Evolutionary conservation across 495 filamentous ascomycete species (phyloP).

Genomic region (Delitschia confertaspora): DNA sequence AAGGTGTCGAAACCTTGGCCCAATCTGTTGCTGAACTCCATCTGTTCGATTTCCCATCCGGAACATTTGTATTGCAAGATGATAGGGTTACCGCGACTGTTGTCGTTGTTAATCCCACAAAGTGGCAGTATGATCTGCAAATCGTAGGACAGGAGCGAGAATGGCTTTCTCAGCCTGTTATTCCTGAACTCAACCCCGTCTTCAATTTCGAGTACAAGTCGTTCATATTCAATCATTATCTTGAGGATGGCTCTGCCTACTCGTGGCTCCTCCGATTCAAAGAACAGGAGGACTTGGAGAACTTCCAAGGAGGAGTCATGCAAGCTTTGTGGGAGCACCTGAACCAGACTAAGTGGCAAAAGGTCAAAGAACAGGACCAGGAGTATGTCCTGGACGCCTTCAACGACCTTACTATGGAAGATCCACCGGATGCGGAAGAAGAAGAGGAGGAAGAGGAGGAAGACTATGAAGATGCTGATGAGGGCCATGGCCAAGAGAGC

Average conservation of each 20-base stretch:
- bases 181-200: conserved; percentile 90
- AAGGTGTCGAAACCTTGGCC: conserved; percentile 60
- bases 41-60: conserved; percentile 79
- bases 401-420: conserved; percentile 89
- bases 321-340: conserved; percentile 94
- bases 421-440: conserved; percentile 54
- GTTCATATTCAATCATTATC: conserved; percentile 97
- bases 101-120: conserved; percentile 73
- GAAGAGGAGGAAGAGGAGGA: conserved; percentile 55
- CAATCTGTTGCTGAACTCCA: conserved; percentile 78
- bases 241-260: conserved; percentile 77
- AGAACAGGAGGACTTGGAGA: conserved; percentile 66
- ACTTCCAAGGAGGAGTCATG: conserved; percentile 90
- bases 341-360: conserved; percentile 90
- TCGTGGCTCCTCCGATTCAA: conserved; percentile 94
- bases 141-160: conserved; percentile 67
- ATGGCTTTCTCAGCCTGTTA: conserved; percentile 80
- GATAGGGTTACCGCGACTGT: conserved; percentile 64
- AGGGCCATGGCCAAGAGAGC: conserved; percentile 49
- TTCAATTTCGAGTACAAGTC: conserved; percentile 98
- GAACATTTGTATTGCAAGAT: conserved; percentile 78
- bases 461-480: conserved; percentile 55
- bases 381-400: conserved; percentile 96
- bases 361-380: conserved; percentile 80
- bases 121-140: conserved; percentile 95